phyloP scores from a whole-genome alignment of 225 moss, liverwort and hornwort species.

The Polytrichum commune region DNA sequence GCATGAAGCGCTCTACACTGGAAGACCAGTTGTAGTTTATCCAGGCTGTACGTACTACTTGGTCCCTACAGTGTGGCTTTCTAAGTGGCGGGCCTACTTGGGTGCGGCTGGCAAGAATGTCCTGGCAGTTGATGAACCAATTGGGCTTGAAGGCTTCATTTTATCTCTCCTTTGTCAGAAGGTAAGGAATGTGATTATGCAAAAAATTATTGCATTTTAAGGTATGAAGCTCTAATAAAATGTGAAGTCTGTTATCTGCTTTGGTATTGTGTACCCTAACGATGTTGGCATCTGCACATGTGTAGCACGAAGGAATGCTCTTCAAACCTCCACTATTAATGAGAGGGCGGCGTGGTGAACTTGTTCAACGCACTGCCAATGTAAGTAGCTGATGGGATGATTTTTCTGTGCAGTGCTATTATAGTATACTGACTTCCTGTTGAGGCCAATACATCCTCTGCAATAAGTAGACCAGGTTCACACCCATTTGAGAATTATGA shows the following conservation, averaged over 20 bases:
- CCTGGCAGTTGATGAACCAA: conserved; percentile 87
- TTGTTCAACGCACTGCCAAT: conserved; percentile 65
- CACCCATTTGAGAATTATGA: too few relatives aligned
- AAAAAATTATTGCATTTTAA: too few relatives aligned
- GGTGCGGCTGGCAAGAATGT: conserved; percentile 98
- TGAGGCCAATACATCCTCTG: not conserved
- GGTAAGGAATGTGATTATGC: conserved; percentile 35
- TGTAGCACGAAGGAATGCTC: conserved; percentile 93
- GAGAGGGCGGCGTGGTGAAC: conserved; percentile 84
- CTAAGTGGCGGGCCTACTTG: conserved; percentile 83
- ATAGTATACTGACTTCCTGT: not conserved
- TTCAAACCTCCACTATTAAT: conserved; percentile 77
- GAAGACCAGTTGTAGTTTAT: conserved; percentile 56
- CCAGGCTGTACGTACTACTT: conserved; percentile 76
- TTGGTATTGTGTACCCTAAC: not conserved
- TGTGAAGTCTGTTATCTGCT: too few relatives aligned
- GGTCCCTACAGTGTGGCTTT: conserved; percentile 89
- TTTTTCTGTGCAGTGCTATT: conserved; percentile 2
- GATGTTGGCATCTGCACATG: not conserved
- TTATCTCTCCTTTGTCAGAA: conserved; percentile 98
- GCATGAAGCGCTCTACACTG: conserved; percentile 87
- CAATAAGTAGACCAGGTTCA: too few relatives aligned
- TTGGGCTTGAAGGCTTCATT: conserved; percentile 97
- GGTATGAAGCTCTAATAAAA: too few relatives aligned
- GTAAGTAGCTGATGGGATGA: conserved; percentile 47